Conservation (phyloP, 2,329 filamentous ascomycete species). For the Phialophora tarda region DNA sequence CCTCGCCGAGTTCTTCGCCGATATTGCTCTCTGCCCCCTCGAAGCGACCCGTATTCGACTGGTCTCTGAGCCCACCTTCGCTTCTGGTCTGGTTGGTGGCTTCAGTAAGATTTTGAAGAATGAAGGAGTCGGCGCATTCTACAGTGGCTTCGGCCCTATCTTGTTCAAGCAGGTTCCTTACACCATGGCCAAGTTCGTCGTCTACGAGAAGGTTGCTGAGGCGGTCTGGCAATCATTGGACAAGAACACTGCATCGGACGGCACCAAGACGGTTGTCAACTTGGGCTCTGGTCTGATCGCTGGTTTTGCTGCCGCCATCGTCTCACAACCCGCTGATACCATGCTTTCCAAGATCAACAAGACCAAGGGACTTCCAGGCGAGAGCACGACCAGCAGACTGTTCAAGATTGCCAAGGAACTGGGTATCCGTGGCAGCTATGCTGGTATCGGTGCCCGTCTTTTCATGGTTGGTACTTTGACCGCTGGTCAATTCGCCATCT, state of each 20-base stretch:
- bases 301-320: slow-evolving; percentile 82
- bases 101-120: slow-evolving; percentile 82
- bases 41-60: slow-evolving; percentile 94
- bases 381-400: slow-evolving; percentile 78
- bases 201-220: slow-evolving; percentile 87
- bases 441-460: slow-evolving; percentile 79
- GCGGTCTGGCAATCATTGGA: slow-evolving; percentile 70
- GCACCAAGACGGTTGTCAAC: slow-evolving; percentile 79
- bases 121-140: slow-evolving; percentile 85
- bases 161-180: slow-evolving; percentile 90
- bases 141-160: slow-evolving; percentile 88
- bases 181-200: slow-evolving; percentile 95
- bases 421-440: slow-evolving; percentile 76
- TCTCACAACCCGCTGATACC: slow-evolving; percentile 90
- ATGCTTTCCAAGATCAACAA: slow-evolving; percentile 98
- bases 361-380: slow-evolving; percentile 84
- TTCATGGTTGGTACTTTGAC: slow-evolving; percentile 78
- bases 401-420: slow-evolving; percentile 90
- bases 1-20: slow-evolving; percentile 67
- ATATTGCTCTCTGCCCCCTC: slow-evolving; percentile 78
- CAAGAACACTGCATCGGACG: slow-evolving; percentile 71
- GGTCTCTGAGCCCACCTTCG: slow-evolving; percentile 85
- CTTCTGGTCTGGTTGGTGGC: slow-evolving; percentile 76
- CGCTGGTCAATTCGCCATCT: slow-evolving; percentile 86
- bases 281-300: slow-evolving; percentile 83